A percentile compares a stretch with the other conserved stretches of the same genome.
Conservation (phyloP, 495 filamentous ascomycete species). For the Penicillium goetzii region DNA sequence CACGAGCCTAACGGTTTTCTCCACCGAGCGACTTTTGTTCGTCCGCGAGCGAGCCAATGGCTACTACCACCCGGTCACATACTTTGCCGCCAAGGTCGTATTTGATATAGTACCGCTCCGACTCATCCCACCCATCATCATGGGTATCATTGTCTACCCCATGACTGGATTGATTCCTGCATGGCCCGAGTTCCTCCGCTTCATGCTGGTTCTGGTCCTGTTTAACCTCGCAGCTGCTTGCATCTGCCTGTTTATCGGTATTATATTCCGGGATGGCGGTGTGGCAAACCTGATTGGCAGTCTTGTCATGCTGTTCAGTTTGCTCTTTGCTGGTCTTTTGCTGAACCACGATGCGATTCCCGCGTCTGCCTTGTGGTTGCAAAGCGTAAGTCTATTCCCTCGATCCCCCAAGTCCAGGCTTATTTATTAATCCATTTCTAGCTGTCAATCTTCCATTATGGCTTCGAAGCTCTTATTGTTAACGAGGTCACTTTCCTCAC, state of each 20-base stretch:
- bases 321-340: slow-evolving; percentile 90
- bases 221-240: slow-evolving; percentile 94
- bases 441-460: slow-evolving; percentile 99
- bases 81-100: slow-evolving; percentile 90
- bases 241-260: slow-evolving; percentile 95
- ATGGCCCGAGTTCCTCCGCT: slow-evolving; percentile 83
- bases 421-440: slow-evolving; percentile 32
- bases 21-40: slow-evolving; percentile 87
- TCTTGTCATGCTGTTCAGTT: slow-evolving; percentile 95
- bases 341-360: slow-evolving; percentile 96
- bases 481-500: slow-evolving; percentile 95
- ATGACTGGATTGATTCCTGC: slow-evolving; percentile 94
- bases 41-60: slow-evolving; percentile 94
- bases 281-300: slow-evolving; percentile 95
- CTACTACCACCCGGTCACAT: slow-evolving; percentile 97
- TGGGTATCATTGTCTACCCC: slow-evolving; percentile 96
- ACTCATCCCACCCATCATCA: slow-evolving; percentile 92
- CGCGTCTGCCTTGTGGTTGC: slow-evolving; percentile 79
- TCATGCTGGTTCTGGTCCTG: slow-evolving; percentile 87
- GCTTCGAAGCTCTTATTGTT: slow-evolving; percentile 93
- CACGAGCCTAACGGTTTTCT: slow-evolving; percentile 92
- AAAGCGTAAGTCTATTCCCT: slow-evolving; percentile 58
- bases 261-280: slow-evolving; percentile 87
- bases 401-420: not conserved
- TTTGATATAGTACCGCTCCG: slow-evolving; percentile 95